phyloP scores from a whole-genome alignment of 805 yeast genomes.

The Wickerhamiella shivajii region DNA sequence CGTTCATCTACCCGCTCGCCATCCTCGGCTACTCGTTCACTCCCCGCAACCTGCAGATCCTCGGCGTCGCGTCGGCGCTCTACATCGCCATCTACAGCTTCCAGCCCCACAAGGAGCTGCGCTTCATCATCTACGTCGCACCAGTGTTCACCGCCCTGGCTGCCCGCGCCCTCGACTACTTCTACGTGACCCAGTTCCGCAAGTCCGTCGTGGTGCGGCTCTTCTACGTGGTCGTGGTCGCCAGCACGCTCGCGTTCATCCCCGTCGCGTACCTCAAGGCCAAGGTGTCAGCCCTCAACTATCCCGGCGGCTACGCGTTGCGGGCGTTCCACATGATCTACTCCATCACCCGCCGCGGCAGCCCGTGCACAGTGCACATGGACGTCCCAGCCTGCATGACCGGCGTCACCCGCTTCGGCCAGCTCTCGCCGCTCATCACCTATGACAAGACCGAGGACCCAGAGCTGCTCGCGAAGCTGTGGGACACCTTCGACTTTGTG shows the following conservation, averaged over 20 bases:
- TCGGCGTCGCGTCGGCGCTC: constrained; percentile 36
- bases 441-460: constrained; percentile 69
- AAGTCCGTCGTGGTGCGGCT: constrained; percentile 4
- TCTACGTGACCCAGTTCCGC: constrained; percentile 10
- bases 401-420: constrained; percentile 66
- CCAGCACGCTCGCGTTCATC: constrained; percentile 27
- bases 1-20: constrained; percentile 30
- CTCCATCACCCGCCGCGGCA: constrained; percentile 5
- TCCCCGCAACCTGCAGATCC: constrained; percentile 27
- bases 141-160: constrained; percentile 56
- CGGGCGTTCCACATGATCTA: constrained; percentile 32
- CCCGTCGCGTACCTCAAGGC: constrained; percentile 38
- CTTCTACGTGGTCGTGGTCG: constrained; percentile 20
- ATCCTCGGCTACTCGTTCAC: constrained; percentile 21
- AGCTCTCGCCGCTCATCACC: constrained; percentile 27
- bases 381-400: constrained; percentile 78
- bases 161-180: constrained; percentile 26
- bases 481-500: constrained; percentile 35
- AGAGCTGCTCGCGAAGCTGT: constrained; percentile 25
- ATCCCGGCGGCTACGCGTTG: constrained; percentile 81
- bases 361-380: constrained; percentile 41
- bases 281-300: constrained; percentile 54
- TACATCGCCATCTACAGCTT: constrained; percentile 55
- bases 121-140: constrained; percentile 63
- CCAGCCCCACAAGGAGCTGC: constrained; percentile 91